These are phyloP conservation scores for Blepharisma stoltei DNA, from an alignment of 73 alveolate species.

Conservation along the genomic window DNA sequence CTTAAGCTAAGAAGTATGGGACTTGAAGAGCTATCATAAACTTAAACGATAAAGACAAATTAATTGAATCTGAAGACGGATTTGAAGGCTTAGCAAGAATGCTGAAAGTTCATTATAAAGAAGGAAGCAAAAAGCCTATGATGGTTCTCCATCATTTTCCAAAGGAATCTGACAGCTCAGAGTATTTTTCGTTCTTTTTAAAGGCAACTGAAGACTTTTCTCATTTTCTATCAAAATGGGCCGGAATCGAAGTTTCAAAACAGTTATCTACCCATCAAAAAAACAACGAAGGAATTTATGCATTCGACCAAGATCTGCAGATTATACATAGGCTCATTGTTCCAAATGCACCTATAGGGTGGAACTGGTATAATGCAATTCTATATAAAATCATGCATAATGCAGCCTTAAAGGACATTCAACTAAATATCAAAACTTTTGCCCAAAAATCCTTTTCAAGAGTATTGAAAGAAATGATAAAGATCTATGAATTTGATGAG, in stretches of 20 bases:
- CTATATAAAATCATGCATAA: slow-evolving; percentile 28
- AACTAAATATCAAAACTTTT: background rate
- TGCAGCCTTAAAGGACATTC: background rate
- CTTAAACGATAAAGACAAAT: background rate
- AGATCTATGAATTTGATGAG: background rate
- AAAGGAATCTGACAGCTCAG: background rate
- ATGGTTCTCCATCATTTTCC: slow-evolving; percentile 8
- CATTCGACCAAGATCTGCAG: background rate
- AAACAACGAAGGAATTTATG: slow-evolving; percentile 11
- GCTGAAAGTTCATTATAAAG: background rate
- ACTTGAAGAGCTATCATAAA: too few species aligned
- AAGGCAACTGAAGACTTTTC: slow-evolving; percentile 15
- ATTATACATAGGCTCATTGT: slow-evolving; percentile 17
- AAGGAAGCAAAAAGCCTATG: background rate
- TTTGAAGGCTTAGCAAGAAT: background rate
- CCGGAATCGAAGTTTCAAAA: background rate
- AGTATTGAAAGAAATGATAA: background rate
- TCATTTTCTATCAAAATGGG: background rate
- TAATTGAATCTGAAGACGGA: background rate
- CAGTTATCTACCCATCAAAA: background rate
- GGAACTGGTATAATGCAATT: slow-evolving; percentile 28
- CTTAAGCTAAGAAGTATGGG: too few species aligned
- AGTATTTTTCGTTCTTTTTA: background rate
- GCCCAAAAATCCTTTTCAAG: slow-evolving; percentile 15
- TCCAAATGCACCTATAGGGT: background rate